Evolutionary conservation across 164 flowering plant genomes (phyloP).

Genomic region (Stephania cephalantha): DNA sequence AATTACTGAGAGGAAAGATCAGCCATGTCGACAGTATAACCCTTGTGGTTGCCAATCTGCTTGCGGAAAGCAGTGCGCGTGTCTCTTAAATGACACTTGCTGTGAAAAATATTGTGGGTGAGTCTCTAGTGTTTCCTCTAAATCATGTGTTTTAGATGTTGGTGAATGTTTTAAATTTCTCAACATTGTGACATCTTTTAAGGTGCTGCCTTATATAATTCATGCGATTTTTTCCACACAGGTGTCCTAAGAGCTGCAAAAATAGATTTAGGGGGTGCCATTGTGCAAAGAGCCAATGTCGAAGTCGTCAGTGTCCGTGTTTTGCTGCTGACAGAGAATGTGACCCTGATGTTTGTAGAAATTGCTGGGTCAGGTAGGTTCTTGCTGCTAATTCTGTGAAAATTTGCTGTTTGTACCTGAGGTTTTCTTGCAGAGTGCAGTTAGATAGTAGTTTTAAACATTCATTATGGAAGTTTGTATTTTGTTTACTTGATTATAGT

Average conservation of each 20-base stretch:
- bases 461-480: not conserved
- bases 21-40: constrained; percentile 89
- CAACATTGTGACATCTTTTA: not conserved
- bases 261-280: constrained; percentile 98
- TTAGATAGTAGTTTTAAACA: not conserved
- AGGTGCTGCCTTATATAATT: not conserved
- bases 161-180: not conserved
- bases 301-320: constrained; percentile 99
- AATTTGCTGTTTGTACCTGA: not conserved
- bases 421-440: no score
- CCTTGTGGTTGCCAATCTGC: constrained; percentile 91
- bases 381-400: not conserved
- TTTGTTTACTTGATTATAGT: not conserved
- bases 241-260: constrained; percentile 96
- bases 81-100: constrained; percentile 85
- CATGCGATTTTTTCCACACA: constrained; percentile 13
- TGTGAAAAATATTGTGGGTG: constrained; percentile 99
- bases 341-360: constrained; percentile 99
- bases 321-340: constrained; percentile 99
- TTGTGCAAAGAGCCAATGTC: constrained; percentile 99
- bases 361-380: constrained; percentile 92
- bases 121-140: constrained; percentile 19
- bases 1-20: constrained; percentile 87
- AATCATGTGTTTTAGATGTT: not conserved
- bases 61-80: constrained; percentile 89